Evolutionary conservation across 2,329 filamentous ascomycete genomes (phyloP), one percentile per base, ranked within the genome.

Genomic region (Fusarium buharicum): DNA sequence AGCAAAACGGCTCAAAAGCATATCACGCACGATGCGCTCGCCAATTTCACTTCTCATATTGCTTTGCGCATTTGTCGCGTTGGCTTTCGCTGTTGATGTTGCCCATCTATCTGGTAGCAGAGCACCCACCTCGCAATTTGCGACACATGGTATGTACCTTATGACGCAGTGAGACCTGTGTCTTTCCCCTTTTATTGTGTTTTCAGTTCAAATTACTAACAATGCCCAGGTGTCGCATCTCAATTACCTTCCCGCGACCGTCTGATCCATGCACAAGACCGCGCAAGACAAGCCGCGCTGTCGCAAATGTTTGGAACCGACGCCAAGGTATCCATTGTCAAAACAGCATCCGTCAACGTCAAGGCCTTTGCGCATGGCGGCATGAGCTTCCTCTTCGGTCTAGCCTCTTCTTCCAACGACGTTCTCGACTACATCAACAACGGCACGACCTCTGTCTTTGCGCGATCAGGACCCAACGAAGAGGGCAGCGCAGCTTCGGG

Each of bases 251-350:
- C 78, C 27, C 82, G 89, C 46, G 93, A 97, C 72, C 93, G 92
- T 44, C 84, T 96, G 61, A 78, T 91, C 67, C 85, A 95, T 73
- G 83, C 84, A 36, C 85, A 85, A 43, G 93, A 96, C 79, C 96
- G 92, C 79, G 76, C 83, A 68, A 86, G 87, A 66, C 93, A 97
- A 78, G 88, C 89, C 37, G 74, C 79, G 14, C 82, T 93, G 71
- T 96, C 96, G 90, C 84, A 91, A 74, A 86, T 87, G 16, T 81
- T 97, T 50, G 92, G 91, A 61, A 86, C 90, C 73, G 96, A 96
- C 74, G 84, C 96, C 70, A 91, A 93, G 54, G 90, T 95, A 55
- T 97, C 97, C 76, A 92, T 96, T 72, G 91, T 97, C 59, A 89
- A 96, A 69, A 79, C 90, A 2, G 74, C 77, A 3, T 86, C 79